Evolutionary conservation across 768 basidiomycete genomes (phyloP).

Genomic region (Pisolithus tinctorius): DNA sequence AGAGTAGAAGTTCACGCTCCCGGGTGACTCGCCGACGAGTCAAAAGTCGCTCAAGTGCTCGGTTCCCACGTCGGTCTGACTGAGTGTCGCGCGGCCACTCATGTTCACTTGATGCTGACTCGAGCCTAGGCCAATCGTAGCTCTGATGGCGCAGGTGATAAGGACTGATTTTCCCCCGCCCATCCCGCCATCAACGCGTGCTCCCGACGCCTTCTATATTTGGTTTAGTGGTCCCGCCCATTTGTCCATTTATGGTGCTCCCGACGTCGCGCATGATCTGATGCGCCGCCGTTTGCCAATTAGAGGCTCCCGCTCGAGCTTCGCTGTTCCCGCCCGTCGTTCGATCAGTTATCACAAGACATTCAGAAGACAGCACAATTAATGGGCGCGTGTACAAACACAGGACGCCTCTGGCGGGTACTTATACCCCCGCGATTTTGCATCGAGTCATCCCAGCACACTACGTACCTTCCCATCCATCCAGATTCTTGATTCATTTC

Average conservation of each 20-base stretch:
- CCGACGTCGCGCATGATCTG: constrained; percentile 5
- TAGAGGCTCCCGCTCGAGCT: constrained; percentile 11
- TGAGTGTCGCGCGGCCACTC: no score
- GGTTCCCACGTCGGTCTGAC: no score
- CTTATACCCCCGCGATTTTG: constrained; percentile 18
- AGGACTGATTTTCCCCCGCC: constrained; percentile 2
- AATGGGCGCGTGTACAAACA: constrained; percentile 12
- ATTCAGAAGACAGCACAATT: constrained; percentile 1
- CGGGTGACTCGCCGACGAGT: no score
- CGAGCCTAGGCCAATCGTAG: no score
- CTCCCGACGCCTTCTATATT: constrained; percentile 16
- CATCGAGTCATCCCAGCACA: constrained; percentile 17
- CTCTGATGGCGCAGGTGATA: no score
- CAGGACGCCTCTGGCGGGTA: constrained; percentile 14
- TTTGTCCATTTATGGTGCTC: constrained; percentile 13
- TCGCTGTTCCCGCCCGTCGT: constrained; percentile 24
- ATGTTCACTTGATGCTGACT: no score
- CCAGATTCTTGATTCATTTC: background rate
- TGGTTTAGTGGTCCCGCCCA: constrained; percentile 11
- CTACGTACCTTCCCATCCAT: background rate
- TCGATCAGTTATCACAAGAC: constrained; percentile 7
- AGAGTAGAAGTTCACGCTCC: no score
- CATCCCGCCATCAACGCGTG: constrained; percentile 14
- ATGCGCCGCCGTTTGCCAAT: constrained; percentile 8
- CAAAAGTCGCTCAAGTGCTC: no score